A percentile compares a stretch with the other conserved stretches of the same genome.
phyloP scores from a whole-genome alignment of 495 filamentous ascomycete species.

The Lasiosphaeriaceae sp. region DNA sequence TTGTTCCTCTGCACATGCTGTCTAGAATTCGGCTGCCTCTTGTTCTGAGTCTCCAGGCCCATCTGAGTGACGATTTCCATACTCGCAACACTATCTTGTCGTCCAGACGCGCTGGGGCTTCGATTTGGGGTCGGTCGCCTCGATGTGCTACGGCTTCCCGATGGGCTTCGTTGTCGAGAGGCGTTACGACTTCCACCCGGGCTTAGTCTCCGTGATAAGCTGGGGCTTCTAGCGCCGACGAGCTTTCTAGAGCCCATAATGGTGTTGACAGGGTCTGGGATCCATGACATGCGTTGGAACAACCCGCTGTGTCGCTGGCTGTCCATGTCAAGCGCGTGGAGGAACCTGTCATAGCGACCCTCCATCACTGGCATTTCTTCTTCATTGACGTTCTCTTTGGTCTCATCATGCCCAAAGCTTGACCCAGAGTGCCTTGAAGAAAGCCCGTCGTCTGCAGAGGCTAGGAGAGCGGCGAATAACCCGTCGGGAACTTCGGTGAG shows the following conservation, averaged over 20 bases:
- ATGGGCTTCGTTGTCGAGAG: no score
- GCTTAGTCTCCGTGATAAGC: no score
- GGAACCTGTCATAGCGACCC: slow-evolving; percentile 10
- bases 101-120: not conserved
- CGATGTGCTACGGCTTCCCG: no score
- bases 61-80: slow-evolving; percentile 17
- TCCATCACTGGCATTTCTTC: slow-evolving; percentile 9
- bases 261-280: not conserved
- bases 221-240: not conserved
- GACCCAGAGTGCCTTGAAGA: not conserved
- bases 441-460: slow-evolving; percentile 19
- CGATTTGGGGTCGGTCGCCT: no score
- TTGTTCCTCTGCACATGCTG: not conserved
- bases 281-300: slow-evolving; percentile 16
- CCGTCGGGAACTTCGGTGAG: slow-evolving; percentile 28
- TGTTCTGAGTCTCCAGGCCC: slow-evolving; percentile 18
- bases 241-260: not conserved
- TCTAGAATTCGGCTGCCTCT: slow-evolving; percentile 12
- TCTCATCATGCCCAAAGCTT: not conserved
- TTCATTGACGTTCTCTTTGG: not conserved
- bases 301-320: slow-evolving; percentile 9
- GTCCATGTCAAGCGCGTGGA: slow-evolving; percentile 11
- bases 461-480: slow-evolving; percentile 28
- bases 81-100: slow-evolving; percentile 4
- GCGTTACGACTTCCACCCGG: not conserved